A percentile compares a stretch with the other conserved stretches of the same genome.
Evolutionary conservation across 306 rosid genomes (phyloP).

Genomic region (Acacia crassicarpa): DNA sequence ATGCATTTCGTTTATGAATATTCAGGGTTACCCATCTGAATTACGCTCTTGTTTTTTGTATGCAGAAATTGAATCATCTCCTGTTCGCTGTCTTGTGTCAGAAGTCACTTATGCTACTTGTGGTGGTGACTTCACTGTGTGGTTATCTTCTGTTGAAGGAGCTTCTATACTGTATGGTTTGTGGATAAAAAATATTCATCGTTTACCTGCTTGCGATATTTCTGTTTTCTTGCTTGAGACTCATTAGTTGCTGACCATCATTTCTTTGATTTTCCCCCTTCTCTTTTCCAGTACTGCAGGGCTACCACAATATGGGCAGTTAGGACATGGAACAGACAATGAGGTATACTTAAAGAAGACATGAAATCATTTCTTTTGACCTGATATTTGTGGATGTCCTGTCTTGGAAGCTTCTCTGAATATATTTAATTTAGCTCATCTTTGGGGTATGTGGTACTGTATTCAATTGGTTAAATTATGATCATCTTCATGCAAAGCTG

Average conservation of each 20-base stretch:
- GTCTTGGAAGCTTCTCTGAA: neutral
- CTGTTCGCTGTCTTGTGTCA: conserved; percentile 86
- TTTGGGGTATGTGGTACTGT: neutral
- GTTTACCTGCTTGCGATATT: neutral
- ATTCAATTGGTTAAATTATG: conserved; percentile 8
- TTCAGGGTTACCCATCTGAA: neutral
- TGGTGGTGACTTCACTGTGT: conserved; percentile 89
- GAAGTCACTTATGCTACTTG: conserved; percentile 73
- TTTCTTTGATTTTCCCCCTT: conserved; percentile 13
- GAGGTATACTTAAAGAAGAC: conserved; percentile 60
- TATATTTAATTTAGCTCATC: conserved; percentile 2
- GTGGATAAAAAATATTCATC: conserved; percentile 34
- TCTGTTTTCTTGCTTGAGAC: conserved; percentile 13
- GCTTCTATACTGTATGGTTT: conserved; percentile 92
- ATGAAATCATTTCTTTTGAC: conserved; percentile 8
- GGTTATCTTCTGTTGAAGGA: conserved; percentile 91
- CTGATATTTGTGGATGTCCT: conserved; percentile 12
- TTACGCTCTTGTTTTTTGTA: conserved; percentile 14
- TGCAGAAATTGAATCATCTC: conserved; percentile 79
- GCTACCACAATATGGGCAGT: conserved; percentile 94
- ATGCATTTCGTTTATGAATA: neutral
- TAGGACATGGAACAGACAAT: conserved; percentile 98
- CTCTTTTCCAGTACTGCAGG: conserved; percentile 79
- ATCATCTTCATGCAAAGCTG: neutral
- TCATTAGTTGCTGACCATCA: conserved; percentile 24